Conservation (phyloP, 371 early-diverging fungal species). For the Rhizopus microsporus region DNA sequence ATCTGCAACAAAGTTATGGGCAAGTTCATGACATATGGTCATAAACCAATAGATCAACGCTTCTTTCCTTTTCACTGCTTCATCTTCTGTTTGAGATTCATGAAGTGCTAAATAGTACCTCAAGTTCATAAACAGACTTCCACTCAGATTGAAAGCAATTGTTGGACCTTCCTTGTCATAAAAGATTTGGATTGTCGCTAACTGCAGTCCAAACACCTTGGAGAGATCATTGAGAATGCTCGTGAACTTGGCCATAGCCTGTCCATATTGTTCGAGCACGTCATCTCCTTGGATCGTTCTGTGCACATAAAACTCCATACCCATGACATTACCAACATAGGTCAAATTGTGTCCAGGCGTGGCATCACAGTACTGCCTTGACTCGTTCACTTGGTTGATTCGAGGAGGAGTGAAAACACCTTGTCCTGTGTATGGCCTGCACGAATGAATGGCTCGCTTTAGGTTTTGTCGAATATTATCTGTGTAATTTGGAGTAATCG, state of each 20-base stretch:
- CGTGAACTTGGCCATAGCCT: constrained; percentile 57
- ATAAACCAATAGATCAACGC: constrained; percentile 84
- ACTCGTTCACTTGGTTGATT: constrained; percentile 44
- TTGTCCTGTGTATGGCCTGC: constrained; percentile 54
- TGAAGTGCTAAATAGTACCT: constrained; percentile 77
- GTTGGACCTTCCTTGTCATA: constrained; percentile 69
- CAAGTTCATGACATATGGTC: constrained; percentile 87
- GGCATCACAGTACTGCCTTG: constrained; percentile 55
- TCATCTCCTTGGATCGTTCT: constrained; percentile 46
- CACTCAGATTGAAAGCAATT: constrained; percentile 83
- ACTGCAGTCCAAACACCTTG: constrained; percentile 64
- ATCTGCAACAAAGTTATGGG: constrained; percentile 77
- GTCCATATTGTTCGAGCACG: constrained; percentile 43
- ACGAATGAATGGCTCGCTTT: constrained; percentile 53
- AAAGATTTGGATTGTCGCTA: constrained; percentile 70
- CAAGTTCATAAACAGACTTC: constrained; percentile 84
- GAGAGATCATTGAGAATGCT: constrained; percentile 56
- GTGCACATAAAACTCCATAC: constrained; percentile 59
- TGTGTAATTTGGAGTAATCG: constrained; percentile 54
- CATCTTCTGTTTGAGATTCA: constrained; percentile 25
- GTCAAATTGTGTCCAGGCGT: constrained; percentile 58
- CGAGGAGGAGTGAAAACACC: constrained; percentile 47
- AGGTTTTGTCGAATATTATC: constrained; percentile 52
- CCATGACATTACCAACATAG: constrained; percentile 49
- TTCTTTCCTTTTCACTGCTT: constrained; percentile 44